Evolutionary conservation across 768 basidiomycete species (phyloP), one percentile per base, ranked within the genome.

Genomic region (Leucocoprinus leucothites): DNA sequence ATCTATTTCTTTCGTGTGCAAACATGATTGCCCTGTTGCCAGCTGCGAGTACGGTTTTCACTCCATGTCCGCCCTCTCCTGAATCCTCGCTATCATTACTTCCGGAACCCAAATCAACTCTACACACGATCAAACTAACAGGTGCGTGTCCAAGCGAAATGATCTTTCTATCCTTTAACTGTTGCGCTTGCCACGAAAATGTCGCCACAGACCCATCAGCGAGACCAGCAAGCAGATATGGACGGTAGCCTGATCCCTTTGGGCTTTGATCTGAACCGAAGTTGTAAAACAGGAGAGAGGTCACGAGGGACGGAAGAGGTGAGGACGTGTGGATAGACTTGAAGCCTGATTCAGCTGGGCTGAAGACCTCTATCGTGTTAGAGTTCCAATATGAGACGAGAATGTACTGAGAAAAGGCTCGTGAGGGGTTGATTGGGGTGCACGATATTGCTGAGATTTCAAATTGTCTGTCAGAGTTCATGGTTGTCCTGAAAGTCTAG

Each of bases 301-400:
- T 73, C 40, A 77, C 73, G 35, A 79, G 65, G 3, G 76, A 72
- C 14, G 75, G 71, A 25, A 80, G 67, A 7, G 65, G 64, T 22
- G 58, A 65, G 8, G 69, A 73, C 65, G 67, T 69, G 57, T 69
- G 75, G 1, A 76, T 54, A 8, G 67, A 67, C 43, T 57, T 58
- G 35, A 75, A 62, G 1, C 61, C 59, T 24, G 60, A 46, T 2
- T 60, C 54, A 19, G 58, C 13, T 7, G 74, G 65, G 3, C 65
- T 63, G 51, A 89, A 71, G 31, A 94, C 69, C 61, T 84, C 77
- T 38, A 94, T 76, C 7, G 67, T 61, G 60, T 86, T 87, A 2
- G 80, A 79, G 19, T 78, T 79, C 92, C 94, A 96, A 61, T 89
- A 89, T 0, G 85, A 82, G n/a, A 88, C 82, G 0, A 79, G 81